Evolutionary conservation across 2,329 filamentous ascomycete species (phyloP), one percentile per base, ranked within the genome.

Genomic region (Fusarium liriodendri): DNA sequence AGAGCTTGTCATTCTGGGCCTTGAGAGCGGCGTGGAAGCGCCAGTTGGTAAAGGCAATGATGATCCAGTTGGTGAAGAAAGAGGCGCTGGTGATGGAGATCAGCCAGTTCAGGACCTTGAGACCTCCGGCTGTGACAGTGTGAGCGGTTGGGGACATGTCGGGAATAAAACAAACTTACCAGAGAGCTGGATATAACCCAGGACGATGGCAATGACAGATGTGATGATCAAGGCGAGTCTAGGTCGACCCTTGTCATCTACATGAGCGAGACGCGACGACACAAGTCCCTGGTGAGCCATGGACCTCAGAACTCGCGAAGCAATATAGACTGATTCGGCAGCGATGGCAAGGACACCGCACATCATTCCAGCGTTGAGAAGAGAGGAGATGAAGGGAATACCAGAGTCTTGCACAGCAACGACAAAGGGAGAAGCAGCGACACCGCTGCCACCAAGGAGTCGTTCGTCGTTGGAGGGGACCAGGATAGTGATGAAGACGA

Each of bases 311-410:
- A 75, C 58, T 25, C 73, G 40, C 2, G 72, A 74, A 2, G 73
- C 59, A 4, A 75, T 72, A 35, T 70, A 75, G 0, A 75, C 52
- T 16, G 73, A 64, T 60, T 73, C 72, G 7, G 59, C 45, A 25
- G 67, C 54, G 13, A 75, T 76, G 0, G 74, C 75, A 4, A 76
- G 47, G 11, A 75, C 66, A 10, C 68, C 67, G 4, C 68, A 66
- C 9, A 76, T 77, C 70, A 77, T 75, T n/a, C 72, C 69, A 10
- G 69, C 72, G 25, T 76, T 77, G n/a, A 75, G 62, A 6, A 77
- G 55, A 16, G 64, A 68, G 25, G 66, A 58, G 4, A 77, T 69
- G 20, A 62, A 67, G 5, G 72, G 66, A 13, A 76, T 75, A 0
- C 66, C 69, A 9, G 72, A 68, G 22, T 73, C 64, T 22, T 60